These are phyloP conservation scores for Microbotryum saponariae DNA, from an alignment of 1,284 basidiomycete genomes.

Conservation along the genomic window DNA sequence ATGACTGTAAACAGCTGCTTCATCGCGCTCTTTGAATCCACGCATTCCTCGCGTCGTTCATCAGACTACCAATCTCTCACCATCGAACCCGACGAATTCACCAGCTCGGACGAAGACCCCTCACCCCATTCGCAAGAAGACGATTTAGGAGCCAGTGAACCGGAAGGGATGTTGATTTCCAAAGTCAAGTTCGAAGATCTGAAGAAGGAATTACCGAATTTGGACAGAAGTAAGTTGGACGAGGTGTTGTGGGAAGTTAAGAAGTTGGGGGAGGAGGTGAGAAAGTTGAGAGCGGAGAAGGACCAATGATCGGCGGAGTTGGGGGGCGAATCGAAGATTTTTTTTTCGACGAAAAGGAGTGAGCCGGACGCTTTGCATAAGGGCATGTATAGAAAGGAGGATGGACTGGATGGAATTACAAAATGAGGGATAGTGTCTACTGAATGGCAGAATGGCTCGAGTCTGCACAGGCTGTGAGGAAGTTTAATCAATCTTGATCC, in stretches of 20 bases:
- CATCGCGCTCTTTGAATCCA: slow-evolving; percentile 64
- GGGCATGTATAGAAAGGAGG: too few species aligned
- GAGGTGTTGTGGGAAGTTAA: slow-evolving; percentile 18
- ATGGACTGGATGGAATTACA: too few species aligned
- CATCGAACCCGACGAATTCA: slow-evolving; percentile 30
- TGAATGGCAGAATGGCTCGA: too few species aligned
- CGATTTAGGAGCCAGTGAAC: slow-evolving; percentile 57
- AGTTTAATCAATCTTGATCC: too few species aligned
- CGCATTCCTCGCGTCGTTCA: neutral
- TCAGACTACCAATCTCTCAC: slow-evolving; percentile 13
- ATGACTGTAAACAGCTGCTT: slow-evolving; percentile 35
- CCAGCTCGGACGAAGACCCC: slow-evolving; percentile 20
- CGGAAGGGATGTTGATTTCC: slow-evolving; percentile 57
- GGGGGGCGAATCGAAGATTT: too few species aligned
- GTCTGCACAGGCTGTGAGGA: too few species aligned
- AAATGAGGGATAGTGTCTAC: too few species aligned
- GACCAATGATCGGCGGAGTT: too few species aligned
- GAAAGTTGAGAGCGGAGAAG: too few species aligned
- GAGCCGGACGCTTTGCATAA: too few species aligned
- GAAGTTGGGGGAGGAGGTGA: too few species aligned
- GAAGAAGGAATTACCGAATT: slow-evolving; percentile 67
- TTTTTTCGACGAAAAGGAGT: too few species aligned
- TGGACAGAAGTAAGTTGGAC: slow-evolving; percentile 12
- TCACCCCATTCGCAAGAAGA: slow-evolving; percentile 48
- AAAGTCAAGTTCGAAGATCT: slow-evolving; percentile 67